Evolutionary conservation across 2,329 filamentous ascomycete genomes (phyloP).

Genomic region (Aureobasidium vineae): DNA sequence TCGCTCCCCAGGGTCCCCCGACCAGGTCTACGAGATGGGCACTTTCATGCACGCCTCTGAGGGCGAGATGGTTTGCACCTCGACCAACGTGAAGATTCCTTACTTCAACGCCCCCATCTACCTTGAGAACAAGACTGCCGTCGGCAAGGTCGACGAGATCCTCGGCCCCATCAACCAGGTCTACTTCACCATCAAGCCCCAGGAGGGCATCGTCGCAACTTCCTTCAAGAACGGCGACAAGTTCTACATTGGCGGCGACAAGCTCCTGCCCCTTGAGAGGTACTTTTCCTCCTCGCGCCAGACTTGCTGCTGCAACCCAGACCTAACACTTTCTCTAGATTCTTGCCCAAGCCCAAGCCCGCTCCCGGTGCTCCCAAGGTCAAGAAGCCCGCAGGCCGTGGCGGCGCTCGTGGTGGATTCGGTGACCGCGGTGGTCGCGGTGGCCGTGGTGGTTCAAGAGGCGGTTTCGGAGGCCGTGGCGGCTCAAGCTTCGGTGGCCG

Average conservation of each 20-base stretch:
- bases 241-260: slow-evolving; percentile 93
- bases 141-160: slow-evolving; percentile 98
- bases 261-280: slow-evolving; percentile 89
- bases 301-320: background rate
- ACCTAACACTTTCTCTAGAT: slow-evolving; percentile 50
- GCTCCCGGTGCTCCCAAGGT: slow-evolving; percentile 63
- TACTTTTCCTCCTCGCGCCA: slow-evolving; percentile 35
- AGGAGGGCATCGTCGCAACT: slow-evolving; percentile 90
- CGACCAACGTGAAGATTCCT: slow-evolving; percentile 90
- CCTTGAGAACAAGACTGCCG: slow-evolving; percentile 79
- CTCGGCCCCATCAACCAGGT: slow-evolving; percentile 97
- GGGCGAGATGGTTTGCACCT: slow-evolving; percentile 97
- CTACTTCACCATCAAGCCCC: slow-evolving; percentile 96
- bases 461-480: slow-evolving; percentile 48
- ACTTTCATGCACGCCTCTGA: slow-evolving; percentile 91
- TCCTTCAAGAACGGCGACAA: slow-evolving; percentile 97
- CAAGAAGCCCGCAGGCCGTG: slow-evolving; percentile 63
- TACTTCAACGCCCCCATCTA: slow-evolving; percentile 99
- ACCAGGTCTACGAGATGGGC: slow-evolving; percentile 68
- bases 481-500: background rate
- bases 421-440: slow-evolving; percentile 40
- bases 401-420: slow-evolving; percentile 39
- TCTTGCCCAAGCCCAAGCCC: slow-evolving; percentile 90
- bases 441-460: slow-evolving; percentile 43
- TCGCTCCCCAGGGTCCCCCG: slow-evolving; percentile 25